Evolutionary conservation across 164 flowering plant species (phyloP), one percentile per base, ranked within the genome.

Genomic region (Berberis thunbergii): DNA sequence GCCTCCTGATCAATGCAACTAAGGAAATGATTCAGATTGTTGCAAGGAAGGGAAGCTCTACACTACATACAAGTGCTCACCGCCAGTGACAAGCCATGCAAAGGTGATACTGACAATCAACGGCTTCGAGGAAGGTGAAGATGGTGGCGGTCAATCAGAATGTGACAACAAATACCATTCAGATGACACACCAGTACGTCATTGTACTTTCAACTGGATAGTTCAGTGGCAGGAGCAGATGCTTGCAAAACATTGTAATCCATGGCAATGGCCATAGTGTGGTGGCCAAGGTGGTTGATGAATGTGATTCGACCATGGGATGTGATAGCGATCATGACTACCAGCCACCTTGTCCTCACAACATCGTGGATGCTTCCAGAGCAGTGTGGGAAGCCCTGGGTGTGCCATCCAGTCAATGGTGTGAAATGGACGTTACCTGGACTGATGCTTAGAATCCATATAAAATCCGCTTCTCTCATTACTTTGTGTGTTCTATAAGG

Each of bases 301-400:
- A 75, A 66, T 75, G 78, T 62, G 75, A 75, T 57, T 75, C 73
- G 2, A 69, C 71, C 1, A 49, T 57, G 64, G 78, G 75, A 11
- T 72, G 75, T 65, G 75, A 26, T 26, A 26, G 26, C 26, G 26
- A 26, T 26, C 26, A 26, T 26, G 26, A 26, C 26, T 26, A 69
- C 54, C 69, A 65, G 69, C 73, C 73, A 2, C 71, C 74, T 1
- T 72, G 70, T 45, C 55, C 55, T 9, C 62, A 72, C 55, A 64
- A 73, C 48, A 69, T 73, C 26, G 76, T 73, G 11, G 70, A 69
- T 62, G 76, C 67, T 7, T 73, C 76, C 3, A 42, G 40, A 44
- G 72, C 70, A 6, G 73, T 65, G 40, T 71, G 74, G 74, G 40
- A 62, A 48, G 74, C 74, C 3, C 54, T 75, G 57, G 56, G 67